Evolutionary conservation across 208 protist genomes (phyloP).

Genomic region (Novymonas esmeraldas): DNA sequence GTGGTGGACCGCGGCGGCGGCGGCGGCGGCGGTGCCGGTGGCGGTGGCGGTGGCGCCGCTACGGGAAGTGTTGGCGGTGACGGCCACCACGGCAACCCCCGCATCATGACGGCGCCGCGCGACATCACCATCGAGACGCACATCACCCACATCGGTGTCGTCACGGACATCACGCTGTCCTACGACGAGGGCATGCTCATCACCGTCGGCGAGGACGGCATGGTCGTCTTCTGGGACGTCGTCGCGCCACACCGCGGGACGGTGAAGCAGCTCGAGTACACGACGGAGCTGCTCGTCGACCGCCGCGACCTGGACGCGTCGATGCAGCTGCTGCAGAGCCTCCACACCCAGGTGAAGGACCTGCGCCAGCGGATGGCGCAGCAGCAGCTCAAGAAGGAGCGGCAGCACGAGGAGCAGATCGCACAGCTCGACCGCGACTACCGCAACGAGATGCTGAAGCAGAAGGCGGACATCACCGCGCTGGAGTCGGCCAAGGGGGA

Average conservation of each 20-base stretch:
- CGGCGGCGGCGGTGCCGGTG: neutral
- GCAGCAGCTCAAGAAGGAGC: constrained; percentile 93
- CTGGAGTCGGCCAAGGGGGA: constrained; percentile 91
- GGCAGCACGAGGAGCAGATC: constrained; percentile 94
- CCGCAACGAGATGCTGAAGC: constrained; percentile 64
- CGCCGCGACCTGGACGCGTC: constrained; percentile 92
- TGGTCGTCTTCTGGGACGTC: constrained; percentile 91
- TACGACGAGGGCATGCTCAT: constrained; percentile 95
- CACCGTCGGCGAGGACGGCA: constrained; percentile 94
- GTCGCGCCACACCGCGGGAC: constrained; percentile 87
- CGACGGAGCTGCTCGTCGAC: constrained; percentile 95
- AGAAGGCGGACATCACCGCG: constrained; percentile 67
- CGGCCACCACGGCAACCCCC: constrained; percentile 15
- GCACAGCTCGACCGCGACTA: constrained; percentile 90
- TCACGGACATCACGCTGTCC: constrained; percentile 88
- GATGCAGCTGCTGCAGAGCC: constrained; percentile 57
- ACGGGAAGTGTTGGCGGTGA: neutral
- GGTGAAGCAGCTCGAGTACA: constrained; percentile 84
- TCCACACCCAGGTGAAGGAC: constrained; percentile 89
- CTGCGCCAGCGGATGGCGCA: constrained; percentile 94
- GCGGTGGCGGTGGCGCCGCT: neutral
- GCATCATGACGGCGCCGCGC: constrained; percentile 16
- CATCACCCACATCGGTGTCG: constrained; percentile 77
- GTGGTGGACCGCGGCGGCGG: constrained; percentile 38
- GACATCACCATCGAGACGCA: constrained; percentile 89